Percentiles rank a stretch among this genome's conserved stretches.
Evolutionary conservation across 257 asterid genomes (phyloP).

Genomic region (Solanum boliviense): DNA sequence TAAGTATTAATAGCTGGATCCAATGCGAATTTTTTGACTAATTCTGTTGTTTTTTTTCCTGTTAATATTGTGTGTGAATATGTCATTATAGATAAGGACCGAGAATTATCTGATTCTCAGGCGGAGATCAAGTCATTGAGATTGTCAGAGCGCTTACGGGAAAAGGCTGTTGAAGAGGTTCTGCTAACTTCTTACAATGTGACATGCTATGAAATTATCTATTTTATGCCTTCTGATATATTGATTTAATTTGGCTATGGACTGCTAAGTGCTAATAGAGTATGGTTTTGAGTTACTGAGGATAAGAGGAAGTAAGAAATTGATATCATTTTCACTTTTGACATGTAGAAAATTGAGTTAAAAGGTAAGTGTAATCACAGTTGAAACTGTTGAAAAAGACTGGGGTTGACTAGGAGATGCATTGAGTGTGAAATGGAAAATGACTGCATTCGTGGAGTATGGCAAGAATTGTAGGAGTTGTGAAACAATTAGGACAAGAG

Average conservation of each 20-base stretch:
- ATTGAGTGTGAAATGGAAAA: background rate
- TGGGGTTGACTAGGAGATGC: background rate
- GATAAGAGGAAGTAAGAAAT: background rate
- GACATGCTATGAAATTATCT: background rate
- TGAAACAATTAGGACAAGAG: background rate
- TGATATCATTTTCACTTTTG: background rate
- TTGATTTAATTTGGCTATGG: background rate
- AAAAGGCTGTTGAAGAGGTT: slow-evolving; percentile 97
- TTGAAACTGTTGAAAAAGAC: background rate
- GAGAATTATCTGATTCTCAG: slow-evolving; percentile 70
- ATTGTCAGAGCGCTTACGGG: slow-evolving; percentile 71
- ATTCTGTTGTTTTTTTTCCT: background rate
- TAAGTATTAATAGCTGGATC: slow-evolving; percentile 56
- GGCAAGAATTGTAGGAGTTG: background rate
- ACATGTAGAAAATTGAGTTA: background rate
- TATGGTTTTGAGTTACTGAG: background rate
- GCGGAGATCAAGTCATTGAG: slow-evolving; percentile 77
- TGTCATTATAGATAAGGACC: slow-evolving; percentile 55
- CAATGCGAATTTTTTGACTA: slow-evolving; percentile 22
- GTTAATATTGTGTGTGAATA: background rate
- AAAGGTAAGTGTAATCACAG: background rate
- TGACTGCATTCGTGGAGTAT: background rate
- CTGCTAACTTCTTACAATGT: background rate
- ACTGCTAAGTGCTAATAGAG: background rate
- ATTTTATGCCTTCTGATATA: background rate